Conservation (phyloP, 2,329 filamentous ascomycete genomes). For the Arthrobotrys sphaeroides region DNA sequence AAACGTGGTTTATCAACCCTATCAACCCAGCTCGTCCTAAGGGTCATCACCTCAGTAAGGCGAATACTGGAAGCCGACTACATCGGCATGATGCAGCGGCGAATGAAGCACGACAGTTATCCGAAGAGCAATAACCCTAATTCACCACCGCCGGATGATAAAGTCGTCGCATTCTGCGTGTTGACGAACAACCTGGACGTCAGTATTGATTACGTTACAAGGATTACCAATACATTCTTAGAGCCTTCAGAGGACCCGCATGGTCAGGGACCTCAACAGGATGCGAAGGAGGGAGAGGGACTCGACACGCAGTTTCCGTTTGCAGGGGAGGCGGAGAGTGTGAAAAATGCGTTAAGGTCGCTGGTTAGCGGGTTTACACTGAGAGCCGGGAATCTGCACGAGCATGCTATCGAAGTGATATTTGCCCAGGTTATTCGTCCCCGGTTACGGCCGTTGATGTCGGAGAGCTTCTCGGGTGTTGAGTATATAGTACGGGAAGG, state of each 20-base stretch:
- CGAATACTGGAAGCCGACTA: slow-evolving; percentile 88
- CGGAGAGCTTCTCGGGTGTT: slow-evolving; percentile 88
- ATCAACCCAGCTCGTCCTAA: slow-evolving; percentile 79
- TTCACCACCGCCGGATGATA: slow-evolving; percentile 77
- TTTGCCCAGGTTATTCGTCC: slow-evolving; percentile 88
- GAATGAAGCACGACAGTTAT: slow-evolving; percentile 96
- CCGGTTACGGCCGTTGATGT: slow-evolving; percentile 82
- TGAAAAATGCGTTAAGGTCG: slow-evolving; percentile 73
- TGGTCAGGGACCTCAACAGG: not conserved
- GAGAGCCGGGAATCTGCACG: slow-evolving; percentile 83
- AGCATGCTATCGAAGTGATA: slow-evolving; percentile 83
- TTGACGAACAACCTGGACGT: slow-evolving; percentile 96
- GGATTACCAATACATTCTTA: slow-evolving; percentile 74
- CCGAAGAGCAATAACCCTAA: slow-evolving; percentile 67
- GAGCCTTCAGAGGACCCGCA: slow-evolving; percentile 24
- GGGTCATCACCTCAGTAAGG: slow-evolving; percentile 79
- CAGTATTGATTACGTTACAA: slow-evolving; percentile 85
- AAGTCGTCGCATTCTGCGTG: slow-evolving; percentile 87
- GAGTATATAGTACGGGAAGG: slow-evolving; percentile 80
- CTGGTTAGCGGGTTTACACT: slow-evolving; percentile 77
- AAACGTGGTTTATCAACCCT: slow-evolving; percentile 87
- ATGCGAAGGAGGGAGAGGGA: slow-evolving; percentile 53
- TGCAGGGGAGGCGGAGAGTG: slow-evolving; percentile 75
- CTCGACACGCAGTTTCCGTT: slow-evolving; percentile 80
- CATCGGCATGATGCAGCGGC: slow-evolving; percentile 94